Base-by-base conservation (phyloP, 768 basidiomycete species). In the Filobasidium wieringae region DNA sequence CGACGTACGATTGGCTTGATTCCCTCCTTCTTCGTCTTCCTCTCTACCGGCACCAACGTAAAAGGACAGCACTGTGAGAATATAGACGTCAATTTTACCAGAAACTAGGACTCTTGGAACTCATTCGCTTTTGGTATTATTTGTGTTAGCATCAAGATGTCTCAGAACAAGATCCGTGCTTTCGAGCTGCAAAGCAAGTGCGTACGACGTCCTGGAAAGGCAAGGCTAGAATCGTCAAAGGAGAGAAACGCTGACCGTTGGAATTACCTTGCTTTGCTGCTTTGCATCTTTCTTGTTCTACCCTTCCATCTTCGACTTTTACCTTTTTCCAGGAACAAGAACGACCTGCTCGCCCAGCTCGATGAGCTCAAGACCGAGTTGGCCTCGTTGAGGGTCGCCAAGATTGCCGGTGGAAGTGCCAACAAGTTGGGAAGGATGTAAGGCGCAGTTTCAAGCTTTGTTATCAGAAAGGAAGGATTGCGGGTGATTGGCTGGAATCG, bases 351-450 rank as follows among this genome's bases (percentile, higher is more conserved):
- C 65, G 92, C 92, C 78, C 89, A 95, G 77, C 83, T 97, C 61
- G 75, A 76, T 52, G 95, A 97, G 77, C 82, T 99, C 78, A 96
- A 91, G 85, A 83, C 79, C 61, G 95, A 99, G 82, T 87, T 97
- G 69, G 80, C 88, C 63, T 79, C 80, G 71, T 82, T 99, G 76
- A 85, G 93, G 70, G 95, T 99, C 63, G 90, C 95, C 81, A 96
- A 96, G 82, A 88, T 93, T 72, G 87, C 89, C 61, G 91, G 91
- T 71, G 90, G 91, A 32, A 87, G 88, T 66, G 85, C 92, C 58
- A 84, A 88, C 57, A 97, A 97, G 79, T 81, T 99, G 67, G 92
- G 88, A 70, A 90, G 87, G 80, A 97, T 99, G 95, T 99, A 76
- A 70, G 86, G 81, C 45, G 31, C 15, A 22, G 32, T 33, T 62